These are phyloP conservation scores for Stagonosporopsis rhizophila DNA, from an alignment of 2,329 filamentous ascomycete genomes.

Conservation along the genomic window DNA sequence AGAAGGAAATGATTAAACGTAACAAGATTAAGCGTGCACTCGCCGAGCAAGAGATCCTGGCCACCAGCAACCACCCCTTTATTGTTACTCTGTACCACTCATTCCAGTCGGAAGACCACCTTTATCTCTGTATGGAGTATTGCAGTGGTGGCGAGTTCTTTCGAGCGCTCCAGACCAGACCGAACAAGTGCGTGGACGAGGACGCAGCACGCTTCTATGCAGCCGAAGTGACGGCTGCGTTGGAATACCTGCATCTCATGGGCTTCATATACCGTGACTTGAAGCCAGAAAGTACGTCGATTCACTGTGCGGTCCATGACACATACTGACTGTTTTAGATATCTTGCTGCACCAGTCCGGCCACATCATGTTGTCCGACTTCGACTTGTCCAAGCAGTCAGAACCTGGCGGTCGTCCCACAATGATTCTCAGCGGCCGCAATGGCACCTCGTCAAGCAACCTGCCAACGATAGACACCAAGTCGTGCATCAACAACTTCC, in stretches of 20 bases:
- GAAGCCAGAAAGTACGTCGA: slow-evolving; percentile 87
- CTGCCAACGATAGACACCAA: slow-evolving; percentile 98
- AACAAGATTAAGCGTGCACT: slow-evolving; percentile 99
- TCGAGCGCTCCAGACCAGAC: slow-evolving; percentile 91
- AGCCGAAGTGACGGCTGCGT: slow-evolving; percentile 92
- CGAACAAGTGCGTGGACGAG: slow-evolving; percentile 96
- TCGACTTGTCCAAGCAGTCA: slow-evolving; percentile 97
- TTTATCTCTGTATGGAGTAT: slow-evolving; percentile 99
- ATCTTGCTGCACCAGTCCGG: slow-evolving; percentile 98
- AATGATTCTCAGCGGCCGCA: slow-evolving; percentile 84
- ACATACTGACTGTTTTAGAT: slow-evolving; percentile 65
- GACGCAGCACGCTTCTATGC: slow-evolving; percentile 98
- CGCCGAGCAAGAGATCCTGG: slow-evolving; percentile 96
- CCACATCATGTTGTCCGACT: slow-evolving; percentile 99
- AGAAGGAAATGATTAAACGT: slow-evolving; percentile 99
- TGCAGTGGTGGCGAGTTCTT: slow-evolving; percentile 99
- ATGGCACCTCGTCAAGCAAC: slow-evolving; percentile 83
- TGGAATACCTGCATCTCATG: slow-evolving; percentile 98
- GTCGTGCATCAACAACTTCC: slow-evolving; percentile 97
- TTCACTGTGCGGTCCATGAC: background rate
- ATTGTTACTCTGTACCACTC: slow-evolving; percentile 99
- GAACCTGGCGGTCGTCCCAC: slow-evolving; percentile 94
- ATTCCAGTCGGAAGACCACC: slow-evolving; percentile 97
- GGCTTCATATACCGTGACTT: slow-evolving; percentile 98
- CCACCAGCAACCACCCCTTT: slow-evolving; percentile 98